phyloP scores from a whole-genome alignment of 2,329 filamentous ascomycete genomes.

The Colletotrichum viniferum region DNA sequence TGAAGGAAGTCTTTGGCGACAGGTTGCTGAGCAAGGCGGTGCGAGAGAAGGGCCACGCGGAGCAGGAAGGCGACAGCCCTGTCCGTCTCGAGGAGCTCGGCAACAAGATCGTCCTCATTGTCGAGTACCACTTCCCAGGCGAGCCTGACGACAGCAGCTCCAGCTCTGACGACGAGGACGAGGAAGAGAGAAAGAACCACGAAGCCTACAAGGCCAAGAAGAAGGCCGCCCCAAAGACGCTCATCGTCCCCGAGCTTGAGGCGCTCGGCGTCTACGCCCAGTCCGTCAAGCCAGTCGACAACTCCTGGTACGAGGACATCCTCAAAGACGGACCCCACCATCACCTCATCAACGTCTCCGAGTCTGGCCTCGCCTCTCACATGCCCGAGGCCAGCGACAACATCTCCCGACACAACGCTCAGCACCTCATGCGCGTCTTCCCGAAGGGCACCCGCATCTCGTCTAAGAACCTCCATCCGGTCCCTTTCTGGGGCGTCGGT shows the following conservation, averaged over 20 bases:
- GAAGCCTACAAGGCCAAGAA: slow-evolving; percentile 54
- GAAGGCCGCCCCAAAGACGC: slow-evolving; percentile 46
- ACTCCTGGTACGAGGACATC: slow-evolving; percentile 65
- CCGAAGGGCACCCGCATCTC: slow-evolving; percentile 73
- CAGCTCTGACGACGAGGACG: slow-evolving; percentile 41
- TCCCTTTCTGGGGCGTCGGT: slow-evolving; percentile 69
- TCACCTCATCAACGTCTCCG: slow-evolving; percentile 73
- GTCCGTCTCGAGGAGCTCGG: slow-evolving; percentile 64
- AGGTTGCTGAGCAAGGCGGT: slow-evolving; percentile 63
- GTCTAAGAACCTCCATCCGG: slow-evolving; percentile 66
- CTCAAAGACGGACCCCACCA: slow-evolving; percentile 64
- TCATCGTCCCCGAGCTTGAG: slow-evolving; percentile 69
- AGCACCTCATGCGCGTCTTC: slow-evolving; percentile 72
- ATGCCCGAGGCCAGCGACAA: slow-evolving; percentile 50
- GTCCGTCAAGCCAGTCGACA: slow-evolving; percentile 69
- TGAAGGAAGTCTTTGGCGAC: slow-evolving; percentile 66
- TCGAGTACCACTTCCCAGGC: slow-evolving; percentile 66
- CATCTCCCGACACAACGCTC: slow-evolving; percentile 65
- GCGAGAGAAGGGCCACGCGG: slow-evolving; percentile 58
- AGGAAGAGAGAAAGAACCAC: slow-evolving; percentile 42
- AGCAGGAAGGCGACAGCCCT: slow-evolving; percentile 59
- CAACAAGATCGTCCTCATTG: slow-evolving; percentile 68
- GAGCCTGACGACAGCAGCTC: slow-evolving; percentile 48
- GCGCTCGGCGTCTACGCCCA: slow-evolving; percentile 72
- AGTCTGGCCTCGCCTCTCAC: slow-evolving; percentile 59